Evolutionary conservation across 768 basidiomycete genomes (phyloP), one percentile per base, ranked within the genome.

Genomic region (Strobilomyces confusus): DNA sequence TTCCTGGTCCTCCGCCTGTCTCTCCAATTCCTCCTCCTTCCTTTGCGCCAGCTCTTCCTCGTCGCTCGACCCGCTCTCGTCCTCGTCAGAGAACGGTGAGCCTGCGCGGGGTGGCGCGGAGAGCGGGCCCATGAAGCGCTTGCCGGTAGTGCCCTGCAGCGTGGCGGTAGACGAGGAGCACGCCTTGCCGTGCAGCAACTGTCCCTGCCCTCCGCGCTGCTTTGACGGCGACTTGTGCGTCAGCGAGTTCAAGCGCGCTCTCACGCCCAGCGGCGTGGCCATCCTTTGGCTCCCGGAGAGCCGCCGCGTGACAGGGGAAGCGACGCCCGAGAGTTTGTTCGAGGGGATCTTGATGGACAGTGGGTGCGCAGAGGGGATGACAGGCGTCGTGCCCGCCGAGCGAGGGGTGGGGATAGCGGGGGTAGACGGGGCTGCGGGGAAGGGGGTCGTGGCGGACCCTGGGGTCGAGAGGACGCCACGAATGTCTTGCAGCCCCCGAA

Each of bases 161-260:
- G 87, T 89, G n/a, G 87, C 62, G 3, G 81, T 85, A 19, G 89
- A 89, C 0, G 87, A 89, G 0, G 85, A 87, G 8, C 75, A 75
- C 9, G 77, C 74, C 69, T 82, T 86, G 66, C 76, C 61, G 8
- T 61, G 62, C 5, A 22, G 44, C 30, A 22, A 9, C 13, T 47
- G 38, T 9, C 47, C 56, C 12, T 45, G 57, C 3, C 52, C 62
- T 23, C 51, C 44, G 20, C 63, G 65, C 34, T 40, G 43, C 34
- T 70, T 80, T 20, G 76, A 72, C 7, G 66, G 65, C 25, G 79
- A 76, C 62, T 79, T 79, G 58, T 75, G 77, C 3, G 81, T 80
- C 13, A 89, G 69, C 0, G 88, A 89, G 66, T 77, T 88, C 38
- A 90, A 72, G 17, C 89, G 80, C 5, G 85, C 86, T 30, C 87